Conservation (phyloP, 371 early-diverging fungal genomes). For the Apophysomyces ossiformis region DNA sequence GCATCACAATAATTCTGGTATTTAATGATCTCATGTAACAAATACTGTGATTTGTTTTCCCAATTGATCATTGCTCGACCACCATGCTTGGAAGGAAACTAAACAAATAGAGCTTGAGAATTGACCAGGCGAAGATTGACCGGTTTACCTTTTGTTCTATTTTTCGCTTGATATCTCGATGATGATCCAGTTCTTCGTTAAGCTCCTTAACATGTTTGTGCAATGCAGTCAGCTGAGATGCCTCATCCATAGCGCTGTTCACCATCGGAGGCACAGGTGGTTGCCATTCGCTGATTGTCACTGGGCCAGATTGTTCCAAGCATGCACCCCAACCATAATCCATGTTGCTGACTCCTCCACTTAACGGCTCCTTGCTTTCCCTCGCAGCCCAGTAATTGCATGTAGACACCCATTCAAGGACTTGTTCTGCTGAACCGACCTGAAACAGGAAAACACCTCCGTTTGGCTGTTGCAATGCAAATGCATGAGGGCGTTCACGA, state of each 20-base stretch:
- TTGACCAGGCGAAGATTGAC: background rate
- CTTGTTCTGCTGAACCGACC: slow-evolving; percentile 65
- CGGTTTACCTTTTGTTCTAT: slow-evolving; percentile 34
- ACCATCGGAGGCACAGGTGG: slow-evolving; percentile 44
- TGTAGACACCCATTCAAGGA: slow-evolving; percentile 82
- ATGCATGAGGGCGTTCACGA: slow-evolving; percentile 77
- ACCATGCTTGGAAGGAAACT: slow-evolving; percentile 56
- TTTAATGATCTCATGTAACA: slow-evolving; percentile 86
- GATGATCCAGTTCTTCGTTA: slow-evolving; percentile 39
- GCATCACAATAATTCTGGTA: slow-evolving; percentile 85
- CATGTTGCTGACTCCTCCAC: slow-evolving; percentile 82
- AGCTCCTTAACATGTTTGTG: slow-evolving; percentile 36
- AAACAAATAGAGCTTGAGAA: background rate
- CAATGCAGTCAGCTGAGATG: slow-evolving; percentile 37
- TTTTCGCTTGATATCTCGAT: slow-evolving; percentile 47
- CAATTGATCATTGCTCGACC: slow-evolving; percentile 82
- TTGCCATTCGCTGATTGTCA: slow-evolving; percentile 39
- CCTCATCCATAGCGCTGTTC: slow-evolving; percentile 36
- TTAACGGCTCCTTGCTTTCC: slow-evolving; percentile 85
- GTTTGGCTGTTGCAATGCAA: slow-evolving; percentile 82
- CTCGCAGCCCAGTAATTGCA: slow-evolving; percentile 96
- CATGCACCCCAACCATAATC: slow-evolving; percentile 92
- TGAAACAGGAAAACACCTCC: slow-evolving; percentile 90
- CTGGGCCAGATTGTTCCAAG: slow-evolving; percentile 35
- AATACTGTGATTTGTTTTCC: slow-evolving; percentile 82